A percentile compares a stretch with the other conserved stretches of the same genome.
phyloP scores from a whole-genome alignment of 306 rosid species.

The Coriaria nepalensis region DNA sequence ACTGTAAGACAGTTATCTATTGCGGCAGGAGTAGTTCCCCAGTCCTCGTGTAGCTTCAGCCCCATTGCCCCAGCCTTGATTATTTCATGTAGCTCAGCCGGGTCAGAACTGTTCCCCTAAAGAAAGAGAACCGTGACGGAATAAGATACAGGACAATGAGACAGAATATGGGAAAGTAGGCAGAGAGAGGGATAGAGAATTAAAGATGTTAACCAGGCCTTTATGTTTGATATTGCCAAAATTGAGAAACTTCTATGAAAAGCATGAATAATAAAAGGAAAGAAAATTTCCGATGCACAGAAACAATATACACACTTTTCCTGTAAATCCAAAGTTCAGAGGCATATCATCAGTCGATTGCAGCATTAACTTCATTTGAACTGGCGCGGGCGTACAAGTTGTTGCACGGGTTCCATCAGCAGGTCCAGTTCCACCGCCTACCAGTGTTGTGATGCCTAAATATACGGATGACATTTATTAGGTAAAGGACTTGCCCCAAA shows the following conservation, averaged over 20 bases:
- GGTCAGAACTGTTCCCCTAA: constrained; percentile 73
- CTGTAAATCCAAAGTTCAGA: constrained; percentile 82
- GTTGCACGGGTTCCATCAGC: constrained; percentile 87
- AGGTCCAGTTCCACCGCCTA: constrained; percentile 98
- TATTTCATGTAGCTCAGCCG: constrained; percentile 58
- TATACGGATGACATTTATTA: constrained; percentile 9
- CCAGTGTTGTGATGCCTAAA: constrained; percentile 75
- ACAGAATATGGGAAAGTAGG: background rate
- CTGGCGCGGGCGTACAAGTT: constrained; percentile 81
- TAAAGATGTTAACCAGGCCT: background rate
- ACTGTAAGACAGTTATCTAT: constrained; percentile 66
- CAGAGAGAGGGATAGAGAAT: constrained; percentile 1
- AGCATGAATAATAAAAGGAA: background rate
- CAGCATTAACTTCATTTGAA: constrained; percentile 73
- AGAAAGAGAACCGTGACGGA: constrained; percentile 10
- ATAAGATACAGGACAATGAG: background rate
- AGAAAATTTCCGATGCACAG: background rate
- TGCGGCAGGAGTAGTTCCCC: constrained; percentile 93
- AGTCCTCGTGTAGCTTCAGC: constrained; percentile 91
- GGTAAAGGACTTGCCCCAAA: constrained; percentile 2
- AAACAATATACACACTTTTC: constrained; percentile 41
- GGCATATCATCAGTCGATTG: constrained; percentile 84
- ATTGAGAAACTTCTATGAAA: too few species aligned
- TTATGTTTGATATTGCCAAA: background rate
- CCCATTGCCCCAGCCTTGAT: constrained; percentile 93